phyloP scores from a whole-genome alignment of 495 filamentous ascomycete species.

The Ramalina peruviana region DNA sequence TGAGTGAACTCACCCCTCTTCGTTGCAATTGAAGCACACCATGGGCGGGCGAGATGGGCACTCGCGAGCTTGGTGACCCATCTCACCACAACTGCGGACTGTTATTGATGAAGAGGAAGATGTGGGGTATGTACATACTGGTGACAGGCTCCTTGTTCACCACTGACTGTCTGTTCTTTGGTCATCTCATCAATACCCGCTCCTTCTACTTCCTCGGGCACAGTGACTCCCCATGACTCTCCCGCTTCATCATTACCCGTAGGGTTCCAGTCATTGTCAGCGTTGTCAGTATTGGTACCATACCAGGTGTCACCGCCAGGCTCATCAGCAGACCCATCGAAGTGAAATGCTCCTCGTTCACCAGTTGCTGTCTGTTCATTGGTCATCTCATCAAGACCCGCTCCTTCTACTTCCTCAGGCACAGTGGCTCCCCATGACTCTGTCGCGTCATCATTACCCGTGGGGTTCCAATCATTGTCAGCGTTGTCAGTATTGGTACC shows the following conservation, averaged over 20 bases:
- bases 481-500: not conserved
- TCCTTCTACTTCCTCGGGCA: slow-evolving; percentile 11
- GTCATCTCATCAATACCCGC: slow-evolving; percentile 1
- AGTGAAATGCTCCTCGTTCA: slow-evolving; percentile 15
- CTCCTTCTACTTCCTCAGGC: slow-evolving; percentile 10
- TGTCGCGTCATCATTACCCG: slow-evolving; percentile 2
- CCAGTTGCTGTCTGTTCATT: slow-evolving; percentile 9
- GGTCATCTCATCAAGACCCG: slow-evolving; percentile 1
- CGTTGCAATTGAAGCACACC: slow-evolving; percentile 68
- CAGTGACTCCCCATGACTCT: not conserved
- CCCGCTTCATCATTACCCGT: slow-evolving; percentile 2
- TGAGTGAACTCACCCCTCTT: slow-evolving; percentile 42
- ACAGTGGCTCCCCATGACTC: not conserved
- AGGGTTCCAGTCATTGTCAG: not conserved
- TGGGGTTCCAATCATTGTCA: not conserved
- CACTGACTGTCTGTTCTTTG: slow-evolving; percentile 9
- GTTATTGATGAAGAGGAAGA: not conserved
- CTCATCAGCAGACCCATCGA: not conserved
- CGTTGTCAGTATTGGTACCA: not conserved
- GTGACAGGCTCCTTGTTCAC: slow-evolving; percentile 22
- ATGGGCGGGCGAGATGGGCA: slow-evolving; percentile 25
- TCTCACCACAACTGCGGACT: slow-evolving; percentile 32
- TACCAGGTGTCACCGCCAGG: not conserved
- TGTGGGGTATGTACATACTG: not conserved
- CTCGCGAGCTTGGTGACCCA: slow-evolving; percentile 44